These are phyloP conservation scores for Keithomyces neogunnii DNA, from an alignment of 2,329 filamentous ascomycete genomes.

Conservation along the genomic window DNA sequence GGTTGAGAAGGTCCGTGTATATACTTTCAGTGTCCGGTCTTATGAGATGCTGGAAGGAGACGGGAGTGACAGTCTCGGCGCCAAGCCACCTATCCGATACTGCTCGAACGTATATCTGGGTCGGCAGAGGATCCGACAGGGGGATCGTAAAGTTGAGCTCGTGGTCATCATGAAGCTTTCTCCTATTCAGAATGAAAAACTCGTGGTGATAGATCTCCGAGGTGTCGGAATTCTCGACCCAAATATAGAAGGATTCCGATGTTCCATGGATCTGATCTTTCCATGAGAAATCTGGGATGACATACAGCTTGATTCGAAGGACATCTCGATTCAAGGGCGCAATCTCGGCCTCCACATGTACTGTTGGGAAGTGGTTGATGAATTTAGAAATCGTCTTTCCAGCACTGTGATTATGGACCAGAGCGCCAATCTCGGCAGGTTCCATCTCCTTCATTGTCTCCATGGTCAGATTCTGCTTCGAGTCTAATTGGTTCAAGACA, in stretches of 20 bases:
- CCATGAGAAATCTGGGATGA: constrained; percentile 89
- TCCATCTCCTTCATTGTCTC: constrained; percentile 92
- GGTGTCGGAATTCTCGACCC: constrained; percentile 97
- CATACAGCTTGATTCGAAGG: constrained; percentile 75
- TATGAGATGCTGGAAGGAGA: constrained; percentile 97
- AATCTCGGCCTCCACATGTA: constrained; percentile 87
- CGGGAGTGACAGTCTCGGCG: constrained; percentile 87
- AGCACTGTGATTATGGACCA: constrained; percentile 87
- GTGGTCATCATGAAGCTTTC: constrained; percentile 90
- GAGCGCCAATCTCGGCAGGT: constrained; percentile 73
- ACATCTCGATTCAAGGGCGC: constrained; percentile 93
- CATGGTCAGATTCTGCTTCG: constrained; percentile 68
- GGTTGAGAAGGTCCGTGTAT: constrained; percentile 85
- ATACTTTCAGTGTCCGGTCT: constrained; percentile 95
- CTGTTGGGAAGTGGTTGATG: constrained; percentile 83
- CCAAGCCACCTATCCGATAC: constrained; percentile 96
- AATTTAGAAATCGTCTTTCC: constrained; percentile 74
- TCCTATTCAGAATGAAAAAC: constrained; percentile 85
- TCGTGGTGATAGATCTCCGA: constrained; percentile 97
- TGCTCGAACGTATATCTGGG: constrained; percentile 90
- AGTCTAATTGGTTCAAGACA: constrained; percentile 74
- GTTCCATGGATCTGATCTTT: constrained; percentile 89
- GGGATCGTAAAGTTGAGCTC: constrained; percentile 98
- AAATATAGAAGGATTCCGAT: constrained; percentile 96
- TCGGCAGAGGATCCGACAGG: constrained; percentile 82